A percentile compares a stretch with the other conserved stretches of the same genome.
Conservation (phyloP, 345 rosid genomes). For the Eucalyptus albens region DNA sequence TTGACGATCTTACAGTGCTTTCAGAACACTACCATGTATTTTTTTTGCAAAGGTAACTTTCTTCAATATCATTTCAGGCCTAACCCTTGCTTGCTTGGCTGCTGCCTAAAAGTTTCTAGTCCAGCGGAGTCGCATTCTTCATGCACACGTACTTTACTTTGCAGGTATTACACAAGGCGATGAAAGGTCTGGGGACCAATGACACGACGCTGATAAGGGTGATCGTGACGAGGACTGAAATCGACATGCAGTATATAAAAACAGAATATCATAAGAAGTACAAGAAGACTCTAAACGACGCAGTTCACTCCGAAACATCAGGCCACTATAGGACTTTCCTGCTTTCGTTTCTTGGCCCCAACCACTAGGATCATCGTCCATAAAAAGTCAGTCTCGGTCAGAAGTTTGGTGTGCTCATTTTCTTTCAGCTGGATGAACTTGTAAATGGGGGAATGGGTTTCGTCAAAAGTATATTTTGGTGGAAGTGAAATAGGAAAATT, state of each 20-base stretch:
- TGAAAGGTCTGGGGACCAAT: conserved; percentile 61
- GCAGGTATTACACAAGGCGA: conserved; percentile 44
- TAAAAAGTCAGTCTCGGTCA: neutral
- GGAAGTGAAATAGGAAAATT: neutral
- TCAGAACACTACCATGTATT: conserved; percentile 37
- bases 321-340: conserved; percentile 54
- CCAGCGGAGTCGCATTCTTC: neutral
- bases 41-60: conserved; percentile 27
- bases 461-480: neutral
- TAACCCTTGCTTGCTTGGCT: neutral
- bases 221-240: conserved; percentile 54
- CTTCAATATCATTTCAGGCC: neutral
- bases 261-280: conserved; percentile 48
- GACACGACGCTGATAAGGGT: conserved; percentile 41
- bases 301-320: conserved; percentile 55
- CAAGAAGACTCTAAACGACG: conserved; percentile 41
- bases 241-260: conserved; percentile 61
- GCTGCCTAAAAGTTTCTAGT: neutral
- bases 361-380: neutral
- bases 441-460: too few species aligned
- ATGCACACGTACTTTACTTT: neutral
- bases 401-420: neutral
- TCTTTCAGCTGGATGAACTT: too few species aligned
- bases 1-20: conserved; percentile 34
- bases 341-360: conserved; percentile 46